Percentiles rank a stretch among this genome's conserved stretches.
phyloP scores from a whole-genome alignment of 1,139 yeast species.

The Citeromyces hawaiiensis region DNA sequence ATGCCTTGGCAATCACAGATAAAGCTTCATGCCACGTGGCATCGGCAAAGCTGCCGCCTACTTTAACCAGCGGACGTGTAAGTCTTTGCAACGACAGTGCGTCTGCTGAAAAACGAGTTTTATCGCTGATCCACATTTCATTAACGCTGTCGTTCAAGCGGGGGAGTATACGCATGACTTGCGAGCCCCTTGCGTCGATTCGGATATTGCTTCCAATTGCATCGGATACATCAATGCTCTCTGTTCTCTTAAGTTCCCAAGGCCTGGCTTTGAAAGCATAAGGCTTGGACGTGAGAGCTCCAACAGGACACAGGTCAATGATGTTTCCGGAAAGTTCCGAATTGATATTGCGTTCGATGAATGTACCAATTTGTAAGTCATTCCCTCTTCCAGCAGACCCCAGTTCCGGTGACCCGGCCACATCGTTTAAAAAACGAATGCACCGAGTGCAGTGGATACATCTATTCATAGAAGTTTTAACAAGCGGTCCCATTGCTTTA shows the following conservation, averaged over 20 bases:
- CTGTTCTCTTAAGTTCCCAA: conserved; percentile 88
- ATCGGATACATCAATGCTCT: conserved; percentile 76
- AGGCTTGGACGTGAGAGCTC: conserved; percentile 84
- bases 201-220: conserved; percentile 75
- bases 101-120: conserved; percentile 76
- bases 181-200: conserved; percentile 80
- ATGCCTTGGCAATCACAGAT: conserved; percentile 54
- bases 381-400: conserved; percentile 88
- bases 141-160: conserved; percentile 78
- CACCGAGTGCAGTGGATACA: conserved; percentile 92
- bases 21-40: conserved; percentile 88
- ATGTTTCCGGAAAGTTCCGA: conserved; percentile 83
- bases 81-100: conserved; percentile 81
- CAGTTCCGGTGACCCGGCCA: conserved; percentile 87
- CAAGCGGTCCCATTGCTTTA: conserved; percentile 82
- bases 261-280: conserved; percentile 88
- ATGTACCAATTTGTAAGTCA: conserved; percentile 86
- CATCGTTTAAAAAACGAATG: conserved; percentile 81
- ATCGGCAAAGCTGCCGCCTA: conserved; percentile 56
- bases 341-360: conserved; percentile 73
- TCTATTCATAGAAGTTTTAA: conserved; percentile 86
- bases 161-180: conserved; percentile 82
- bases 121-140: conserved; percentile 89
- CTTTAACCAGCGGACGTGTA: conserved; percentile 68
- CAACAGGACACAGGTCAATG: conserved; percentile 84